Evolutionary conservation across 2,329 filamentous ascomycete genomes (phyloP).

Genomic region (Corinectria fuckeliana): DNA sequence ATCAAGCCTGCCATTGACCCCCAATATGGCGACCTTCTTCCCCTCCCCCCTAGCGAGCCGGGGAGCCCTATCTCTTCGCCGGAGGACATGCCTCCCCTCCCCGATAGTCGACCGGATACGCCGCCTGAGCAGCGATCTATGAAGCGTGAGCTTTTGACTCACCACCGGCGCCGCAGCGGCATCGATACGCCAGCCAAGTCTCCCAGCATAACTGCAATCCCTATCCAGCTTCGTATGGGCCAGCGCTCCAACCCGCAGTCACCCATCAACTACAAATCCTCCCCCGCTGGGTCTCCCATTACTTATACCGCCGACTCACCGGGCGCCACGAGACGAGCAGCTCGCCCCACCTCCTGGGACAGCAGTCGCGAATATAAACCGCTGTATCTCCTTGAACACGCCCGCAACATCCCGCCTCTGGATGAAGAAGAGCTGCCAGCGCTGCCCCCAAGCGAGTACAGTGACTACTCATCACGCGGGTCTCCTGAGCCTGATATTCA

Average conservation of each 20-base stretch:
- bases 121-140: constrained; percentile 56
- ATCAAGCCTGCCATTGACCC: constrained; percentile 72
- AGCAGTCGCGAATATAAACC: constrained; percentile 76
- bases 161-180: constrained; percentile 57
- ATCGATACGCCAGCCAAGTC: constrained; percentile 57
- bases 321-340: constrained; percentile 44
- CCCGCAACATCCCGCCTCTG: constrained; percentile 47
- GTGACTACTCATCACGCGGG: constrained; percentile 37
- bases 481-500: constrained; percentile 42
- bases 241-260: constrained; percentile 54
- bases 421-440: constrained; percentile 54
- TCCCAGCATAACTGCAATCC: constrained; percentile 64
- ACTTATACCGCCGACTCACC: constrained; percentile 43
- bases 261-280: constrained; percentile 48
- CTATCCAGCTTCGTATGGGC: constrained; percentile 61
- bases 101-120: constrained; percentile 66
- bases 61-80: constrained; percentile 51
- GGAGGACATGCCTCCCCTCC: constrained; percentile 59
- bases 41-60: constrained; percentile 66
- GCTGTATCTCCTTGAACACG: constrained; percentile 78
- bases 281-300: constrained; percentile 46
- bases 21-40: constrained; percentile 68
- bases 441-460: constrained; percentile 51
- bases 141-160: constrained; percentile 49
- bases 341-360: constrained; percentile 67